Base-by-base conservation (phyloP, 1,284 basidiomycete species). In the Leccinum subspadiceum region DNA sequence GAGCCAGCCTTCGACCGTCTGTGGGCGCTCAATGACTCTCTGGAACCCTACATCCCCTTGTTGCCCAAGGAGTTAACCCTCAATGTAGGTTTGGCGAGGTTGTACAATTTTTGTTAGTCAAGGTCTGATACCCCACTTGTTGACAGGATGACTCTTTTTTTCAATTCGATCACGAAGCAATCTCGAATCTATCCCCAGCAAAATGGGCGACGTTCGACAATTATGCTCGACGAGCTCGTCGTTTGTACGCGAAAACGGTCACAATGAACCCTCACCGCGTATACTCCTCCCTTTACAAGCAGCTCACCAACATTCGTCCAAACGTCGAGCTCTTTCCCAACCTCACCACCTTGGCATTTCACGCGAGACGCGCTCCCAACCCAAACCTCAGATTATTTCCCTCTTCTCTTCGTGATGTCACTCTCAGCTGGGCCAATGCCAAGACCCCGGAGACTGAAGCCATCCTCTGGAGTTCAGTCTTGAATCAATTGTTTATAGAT, bases 201-300 rank as follows among this genome's bases (percentile, higher is more conserved):
- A 61, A 61, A 20, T 69, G 71, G 68, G 58, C 41, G 3, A 33
- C 57, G 1, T 69, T 69, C 29, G 68, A 73, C 44, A 67, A 60
- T 8, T 69, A 69, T n/a, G 70, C 68, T 20, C 59, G 35, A 29
- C 68, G 68, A 1, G 62, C 67, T 37, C 61, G 71, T 13, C 60
- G 59, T 57, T 46, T 69, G 46, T 67, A 69, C 46, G 67, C 37
- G 15, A 71, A 64, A 53, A 70, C 67, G 3, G 67, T 68, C 2
- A 71, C 68, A 33, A 70, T 64, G 69, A 65, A 53, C 37, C 67
- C 69, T 12, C 68, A 70, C 17, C 67, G 71, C 33, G 55, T 71
- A 22, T 67, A 73, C 41, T 73, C 68, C 51, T 72, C 70, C 54
- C 72, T 69, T 20, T 72, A 70, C 55, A 69, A 59, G 13, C 71